Conservation (phyloP, 306 rosid genomes). For the Acacia acuminata region DNA sequence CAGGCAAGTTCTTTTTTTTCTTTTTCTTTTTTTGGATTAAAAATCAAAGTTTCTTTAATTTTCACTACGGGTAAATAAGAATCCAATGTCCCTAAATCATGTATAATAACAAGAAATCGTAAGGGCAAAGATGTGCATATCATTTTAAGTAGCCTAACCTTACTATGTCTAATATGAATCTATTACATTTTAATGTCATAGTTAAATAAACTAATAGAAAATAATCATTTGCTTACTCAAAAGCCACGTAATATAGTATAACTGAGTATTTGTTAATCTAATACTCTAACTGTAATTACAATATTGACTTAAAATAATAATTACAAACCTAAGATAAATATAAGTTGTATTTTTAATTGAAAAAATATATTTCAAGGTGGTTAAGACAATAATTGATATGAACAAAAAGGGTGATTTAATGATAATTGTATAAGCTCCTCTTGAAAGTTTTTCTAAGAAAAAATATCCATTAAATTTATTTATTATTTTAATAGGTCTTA, state of each 20-base stretch:
- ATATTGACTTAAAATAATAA: too few species aligned
- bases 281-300: too few species aligned
- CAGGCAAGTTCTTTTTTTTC: not conserved
- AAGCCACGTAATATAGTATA: not conserved
- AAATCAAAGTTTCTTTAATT: not conserved
- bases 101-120: not conserved
- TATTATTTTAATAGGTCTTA: too few species aligned
- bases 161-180: too few species aligned
- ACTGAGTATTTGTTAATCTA: not conserved
- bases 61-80: not conserved
- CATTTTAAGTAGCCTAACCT: not conserved
- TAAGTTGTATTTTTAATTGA: too few species aligned
- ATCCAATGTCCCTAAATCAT: not conserved
- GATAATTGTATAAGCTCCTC: not conserved
- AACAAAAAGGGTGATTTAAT: not conserved
- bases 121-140: not conserved
- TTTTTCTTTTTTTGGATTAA: not conserved
- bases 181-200: too few species aligned
- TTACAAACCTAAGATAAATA: too few species aligned
- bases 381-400: not conserved
- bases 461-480: too few species aligned
- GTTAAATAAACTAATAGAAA: not conserved
- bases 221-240: not conserved
- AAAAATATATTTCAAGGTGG: too few species aligned
- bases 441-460: not conserved